Percentiles rank a stretch among this genome's conserved stretches.
Evolutionary conservation across 345 rosid genomes (phyloP).

Genomic region (Atalantia buxifolia): DNA sequence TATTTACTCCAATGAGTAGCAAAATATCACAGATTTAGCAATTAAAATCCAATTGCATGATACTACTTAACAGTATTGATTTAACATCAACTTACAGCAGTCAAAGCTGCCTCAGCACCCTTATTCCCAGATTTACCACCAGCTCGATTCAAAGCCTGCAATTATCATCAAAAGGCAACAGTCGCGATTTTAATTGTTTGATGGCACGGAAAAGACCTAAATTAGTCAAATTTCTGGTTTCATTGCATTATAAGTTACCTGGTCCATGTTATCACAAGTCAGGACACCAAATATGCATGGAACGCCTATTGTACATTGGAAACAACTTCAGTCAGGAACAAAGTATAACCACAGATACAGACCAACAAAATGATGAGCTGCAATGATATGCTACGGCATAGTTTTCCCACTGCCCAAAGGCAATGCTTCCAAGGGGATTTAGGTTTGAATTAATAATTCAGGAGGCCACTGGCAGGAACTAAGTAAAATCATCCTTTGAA

Average conservation of each 20-base stretch:
- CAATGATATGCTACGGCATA: not conserved
- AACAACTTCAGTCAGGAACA: slow-evolving; percentile 1
- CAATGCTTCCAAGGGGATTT: not conserved
- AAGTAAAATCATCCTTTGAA: not conserved
- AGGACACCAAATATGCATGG: slow-evolving; percentile 96
- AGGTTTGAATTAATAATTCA: not conserved
- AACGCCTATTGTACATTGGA: slow-evolving; percentile 53
- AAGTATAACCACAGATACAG: not conserved
- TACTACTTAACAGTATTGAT: not conserved
- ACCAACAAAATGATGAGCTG: not conserved
- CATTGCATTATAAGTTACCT: slow-evolving; percentile 40
- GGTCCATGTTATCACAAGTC: slow-evolving; percentile 97
- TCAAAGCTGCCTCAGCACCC: slow-evolving; percentile 91
- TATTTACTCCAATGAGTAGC: not conserved
- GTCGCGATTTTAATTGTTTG: not conserved
- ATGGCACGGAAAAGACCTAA: not conserved
- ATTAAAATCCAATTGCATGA: not conserved
- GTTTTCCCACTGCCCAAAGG: not conserved
- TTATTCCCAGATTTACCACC: slow-evolving; percentile 97
- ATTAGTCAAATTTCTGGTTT: slow-evolving; percentile 3
- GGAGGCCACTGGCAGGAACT: not conserved
- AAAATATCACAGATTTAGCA: not conserved
- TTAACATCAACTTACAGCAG: slow-evolving; percentile 61
- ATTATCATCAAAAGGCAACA: slow-evolving; percentile 8
- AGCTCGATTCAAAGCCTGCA: slow-evolving; percentile 89